Base-by-base conservation (phyloP, 768 basidiomycete genomes). In the Dioszegia aurantiaca region DNA sequence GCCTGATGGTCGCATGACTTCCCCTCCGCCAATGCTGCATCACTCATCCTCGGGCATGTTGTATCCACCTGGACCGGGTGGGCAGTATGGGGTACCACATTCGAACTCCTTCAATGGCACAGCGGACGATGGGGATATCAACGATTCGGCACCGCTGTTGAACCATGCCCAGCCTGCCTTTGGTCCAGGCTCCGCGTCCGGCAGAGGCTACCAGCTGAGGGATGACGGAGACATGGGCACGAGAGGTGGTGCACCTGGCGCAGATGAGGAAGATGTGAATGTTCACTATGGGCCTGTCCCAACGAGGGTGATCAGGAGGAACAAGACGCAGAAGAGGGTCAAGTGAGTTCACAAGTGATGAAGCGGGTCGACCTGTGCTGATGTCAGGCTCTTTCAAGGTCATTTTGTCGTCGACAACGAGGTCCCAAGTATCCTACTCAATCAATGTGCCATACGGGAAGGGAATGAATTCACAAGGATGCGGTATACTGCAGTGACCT, bases 401-500 rank as follows among this genome's bases (percentile, higher is more conserved):
- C 90, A 95, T 74, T 81, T 94, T 42, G 89, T 94, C 16, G 80
- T 92, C 16, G 86, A 92, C 63, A 79, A 92, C 56, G 82, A 84
- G 45, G 88, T 95, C 1, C 93, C 93, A 6, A 85, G 88, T 2
- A 87, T 87, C 67, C 80, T 97, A 39, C 83, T 91, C 19, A 85
- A 89, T 77, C 85, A 89, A 82, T 95, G 58, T 86, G 88, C 28
- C 77, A 87, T 68, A 77, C 82, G 44, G 83, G 86, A 57, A 83
- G 90, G 90, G 58, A 86, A 65, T 80, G 83, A 43, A 89, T 93
- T 90, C 74, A 90, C 89, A 0, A 87, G 90, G 77, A 93, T 97
- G 91, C 85, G 94, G 4, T 98, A 98, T 78, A 91, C 92, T 4
- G 91, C 90, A 0, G 87, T 93, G 4, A 95, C 91, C 10, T 90